Base-by-base conservation (phyloP, 2,329 filamentous ascomycete species). In the Talaromyces sp. region DNA sequence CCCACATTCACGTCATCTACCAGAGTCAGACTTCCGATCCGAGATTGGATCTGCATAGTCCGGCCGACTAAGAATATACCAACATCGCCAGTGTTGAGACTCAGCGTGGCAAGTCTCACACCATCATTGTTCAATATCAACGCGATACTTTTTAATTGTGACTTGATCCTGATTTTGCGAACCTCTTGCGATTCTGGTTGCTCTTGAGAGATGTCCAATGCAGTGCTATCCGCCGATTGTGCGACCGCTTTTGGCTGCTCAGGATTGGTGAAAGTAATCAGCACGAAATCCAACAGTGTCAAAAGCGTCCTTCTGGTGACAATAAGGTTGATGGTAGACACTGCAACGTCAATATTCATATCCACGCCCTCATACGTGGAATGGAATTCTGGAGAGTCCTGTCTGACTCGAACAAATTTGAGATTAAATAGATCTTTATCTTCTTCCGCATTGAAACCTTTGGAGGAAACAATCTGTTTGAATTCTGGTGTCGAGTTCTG, bases 51-150 rank as follows among this genome's bases (percentile, higher is more conserved):
- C 37, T 91, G 86, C 90, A 99, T 95, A 0, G 91, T 89, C 68
- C 88, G 91, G 44, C 90, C 92, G 58, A 90, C 86, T 4, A 99
- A 80, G 78, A 96, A 96, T 6, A 99, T 88, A 1, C 91, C 91
- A 37, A 97, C 89, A 72, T 97, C 91, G 1, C 93, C 95, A 64
- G 95, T 93, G 68, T 92, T 96, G 70, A 99, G 86, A 60, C 92
- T 95, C 18, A 99, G 78, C 0, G 95, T 99, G 31, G 95, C 95
- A 31, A 99, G 83, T 28, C 95, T 87, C 63, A 98, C 96, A 0
- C 95, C 95, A 73, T 99, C 96, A 67, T 99, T 98, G 74, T 99
- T 99, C 61, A 99, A 82, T 66, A 99, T 93, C 31, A 99, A 83
- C 2, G 92, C 87, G 66, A 99, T 96, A 79, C 90, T 93, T 79